phyloP scores from a whole-genome alignment of 225 moss, liverwort and hornwort genomes.

The Physcomitrium patens region DNA sequence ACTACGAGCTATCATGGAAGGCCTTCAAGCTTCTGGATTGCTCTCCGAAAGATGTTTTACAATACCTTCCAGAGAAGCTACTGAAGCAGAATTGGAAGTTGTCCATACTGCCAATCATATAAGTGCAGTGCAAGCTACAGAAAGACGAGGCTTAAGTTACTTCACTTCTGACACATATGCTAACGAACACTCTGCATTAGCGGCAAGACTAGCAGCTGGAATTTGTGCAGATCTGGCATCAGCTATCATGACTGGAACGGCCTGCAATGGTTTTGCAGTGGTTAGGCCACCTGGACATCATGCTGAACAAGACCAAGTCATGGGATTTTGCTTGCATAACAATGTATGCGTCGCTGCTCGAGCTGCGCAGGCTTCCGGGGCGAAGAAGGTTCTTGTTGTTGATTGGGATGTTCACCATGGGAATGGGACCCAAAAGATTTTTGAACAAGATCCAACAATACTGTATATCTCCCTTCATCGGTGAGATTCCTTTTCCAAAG shows the following conservation, averaged over 20 bases:
- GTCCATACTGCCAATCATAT: conserved; percentile 75
- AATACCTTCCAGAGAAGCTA: conserved; percentile 70
- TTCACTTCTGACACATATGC: conserved; percentile 88
- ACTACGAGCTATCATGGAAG: conserved; percentile 82
- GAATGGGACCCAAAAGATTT: conserved; percentile 96
- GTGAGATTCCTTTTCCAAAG: conserved; percentile 31
- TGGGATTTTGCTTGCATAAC: conserved; percentile 98
- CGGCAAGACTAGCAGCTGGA: conserved; percentile 93
- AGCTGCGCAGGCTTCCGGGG: conserved; percentile 90
- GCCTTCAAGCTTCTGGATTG: conserved; percentile 73
- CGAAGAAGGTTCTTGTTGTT: conserved; percentile 83
- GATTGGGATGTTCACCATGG: conserved; percentile 99
- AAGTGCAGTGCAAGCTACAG: conserved; percentile 71
- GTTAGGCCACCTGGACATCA: conserved; percentile 99
- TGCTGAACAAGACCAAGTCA: conserved; percentile 72
- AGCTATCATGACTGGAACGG: conserved; percentile 78
- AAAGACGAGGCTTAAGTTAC: conserved; percentile 59
- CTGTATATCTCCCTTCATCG: conserved; percentile 58
- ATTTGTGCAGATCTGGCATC: conserved; percentile 87
- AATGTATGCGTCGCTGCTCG: conserved; percentile 94
- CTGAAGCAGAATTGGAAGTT: conserved; percentile 66
- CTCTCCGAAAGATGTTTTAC: conserved; percentile 66
- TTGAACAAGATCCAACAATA: conserved; percentile 76
- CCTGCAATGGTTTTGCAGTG: conserved; percentile 90
- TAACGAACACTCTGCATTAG: conserved; percentile 86